Conservation (phyloP, 2,329 filamentous ascomycete species). For the Neonectria neomacrospora region DNA sequence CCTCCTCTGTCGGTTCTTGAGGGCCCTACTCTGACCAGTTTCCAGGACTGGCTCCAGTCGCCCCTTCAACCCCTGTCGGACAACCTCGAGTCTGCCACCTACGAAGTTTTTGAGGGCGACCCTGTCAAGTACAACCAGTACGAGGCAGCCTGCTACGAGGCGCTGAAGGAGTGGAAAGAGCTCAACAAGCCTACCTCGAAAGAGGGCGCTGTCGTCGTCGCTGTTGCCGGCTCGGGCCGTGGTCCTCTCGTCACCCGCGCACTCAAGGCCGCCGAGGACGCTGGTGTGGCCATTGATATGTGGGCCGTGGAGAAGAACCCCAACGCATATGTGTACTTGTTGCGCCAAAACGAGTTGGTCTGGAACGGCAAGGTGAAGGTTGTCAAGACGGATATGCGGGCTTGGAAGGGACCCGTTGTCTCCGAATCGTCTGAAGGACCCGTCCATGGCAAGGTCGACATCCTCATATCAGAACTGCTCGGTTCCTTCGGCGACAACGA, state of each 20-base stretch:
- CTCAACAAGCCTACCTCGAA: conserved; percentile 78
- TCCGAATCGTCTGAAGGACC: conserved; percentile 57
- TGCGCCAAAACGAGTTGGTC: conserved; percentile 83
- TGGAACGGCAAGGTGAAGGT: conserved; percentile 87
- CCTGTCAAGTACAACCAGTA: conserved; percentile 99
- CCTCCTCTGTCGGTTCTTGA: conserved; percentile 67
- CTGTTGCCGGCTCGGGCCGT: conserved; percentile 92
- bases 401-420: conserved; percentile 84
- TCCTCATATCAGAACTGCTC: conserved; percentile 91
- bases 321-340: conserved; percentile 93
- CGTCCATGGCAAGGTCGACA: conserved; percentile 79
- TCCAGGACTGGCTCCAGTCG: conserved; percentile 96
- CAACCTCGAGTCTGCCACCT: conserved; percentile 96
- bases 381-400: conserved; percentile 96
- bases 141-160: conserved; percentile 83
- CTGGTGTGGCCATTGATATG: conserved; percentile 82
- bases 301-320: conserved; percentile 99
- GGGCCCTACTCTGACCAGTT: conserved; percentile 62
- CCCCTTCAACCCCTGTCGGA: conserved; percentile 94
- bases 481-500: conserved; percentile 98
- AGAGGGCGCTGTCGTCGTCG: conserved; percentile 80
- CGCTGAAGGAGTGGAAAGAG: conserved; percentile 81
- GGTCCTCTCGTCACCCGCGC: conserved; percentile 92
- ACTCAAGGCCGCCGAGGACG: conserved; percentile 79
- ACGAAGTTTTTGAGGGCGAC: conserved; percentile 98